Evolutionary conservation across 257 asterid genomes (phyloP).

Genomic region (Jasminum sambac): DNA sequence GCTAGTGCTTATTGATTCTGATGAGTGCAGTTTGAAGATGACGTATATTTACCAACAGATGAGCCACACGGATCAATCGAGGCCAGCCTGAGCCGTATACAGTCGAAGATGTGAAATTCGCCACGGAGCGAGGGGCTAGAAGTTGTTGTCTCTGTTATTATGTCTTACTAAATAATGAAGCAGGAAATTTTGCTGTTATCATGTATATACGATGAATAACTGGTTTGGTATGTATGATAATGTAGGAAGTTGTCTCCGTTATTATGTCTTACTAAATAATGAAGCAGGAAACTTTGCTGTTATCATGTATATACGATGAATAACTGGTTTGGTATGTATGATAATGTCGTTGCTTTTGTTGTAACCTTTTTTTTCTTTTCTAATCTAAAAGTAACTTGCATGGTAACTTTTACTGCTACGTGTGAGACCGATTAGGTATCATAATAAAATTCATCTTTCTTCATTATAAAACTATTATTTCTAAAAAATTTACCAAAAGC

Average conservation of each 20-base stretch:
- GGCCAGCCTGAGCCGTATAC: constrained; percentile 76
- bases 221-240: background rate
- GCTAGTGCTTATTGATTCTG: background rate
- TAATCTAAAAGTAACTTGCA: too few species aligned
- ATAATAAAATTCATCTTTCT: too few species aligned
- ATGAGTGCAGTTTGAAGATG: constrained; percentile 74
- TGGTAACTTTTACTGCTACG: too few species aligned
- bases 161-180: background rate
- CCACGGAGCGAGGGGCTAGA: background rate
- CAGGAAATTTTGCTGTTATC: background rate
- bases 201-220: background rate
- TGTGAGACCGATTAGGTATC: too few species aligned
- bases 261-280: background rate
- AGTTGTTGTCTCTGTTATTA: background rate
- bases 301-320: background rate
- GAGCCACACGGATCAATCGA: constrained; percentile 96
- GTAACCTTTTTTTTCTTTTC: background rate
- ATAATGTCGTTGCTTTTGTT: background rate
- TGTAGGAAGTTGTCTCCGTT: background rate
- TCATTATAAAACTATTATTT: too few species aligned
- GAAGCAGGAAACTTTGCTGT: background rate
- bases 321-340: background rate
- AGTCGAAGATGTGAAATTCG: constrained; percentile 63
- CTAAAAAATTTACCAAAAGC: too few species aligned
- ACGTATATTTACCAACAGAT: constrained; percentile 84